A percentile compares a stretch with the other conserved stretches of the same genome.
These are phyloP conservation scores for Diplocarpon mali DNA, from an alignment of 2,329 filamentous ascomycete species.

Conservation along the genomic window DNA sequence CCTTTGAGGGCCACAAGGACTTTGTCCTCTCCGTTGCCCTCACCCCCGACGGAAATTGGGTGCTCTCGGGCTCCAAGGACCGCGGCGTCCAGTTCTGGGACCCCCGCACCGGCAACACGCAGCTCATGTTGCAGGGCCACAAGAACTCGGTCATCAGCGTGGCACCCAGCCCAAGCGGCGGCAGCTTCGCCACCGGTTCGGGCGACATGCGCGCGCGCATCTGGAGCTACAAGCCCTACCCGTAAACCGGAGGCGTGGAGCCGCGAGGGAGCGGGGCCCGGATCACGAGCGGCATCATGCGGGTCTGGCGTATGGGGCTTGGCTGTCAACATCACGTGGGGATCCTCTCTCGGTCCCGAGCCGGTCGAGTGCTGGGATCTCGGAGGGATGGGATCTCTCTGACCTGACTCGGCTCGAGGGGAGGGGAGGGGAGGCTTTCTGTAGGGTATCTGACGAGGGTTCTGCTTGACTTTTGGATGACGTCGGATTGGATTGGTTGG, in stretches of 20 bases:
- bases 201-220: conserved; percentile 97
- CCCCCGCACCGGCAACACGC: conserved; percentile 80
- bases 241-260: background rate
- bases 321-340: no score
- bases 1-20: conserved; percentile 97
- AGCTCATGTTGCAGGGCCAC: conserved; percentile 97
- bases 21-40: conserved; percentile 94
- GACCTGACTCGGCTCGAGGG: no score
- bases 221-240: conserved; percentile 62
- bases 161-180: conserved; percentile 73
- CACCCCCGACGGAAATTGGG: conserved; percentile 89
- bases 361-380: no score
- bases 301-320: no score
- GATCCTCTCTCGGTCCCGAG: no score
- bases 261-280: no score
- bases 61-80: conserved; percentile 95
- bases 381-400: no score
- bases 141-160: conserved; percentile 99
- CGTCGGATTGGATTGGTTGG: no score
- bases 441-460: no score
- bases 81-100: conserved; percentile 99
- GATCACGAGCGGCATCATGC: no score
- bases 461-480: no score
- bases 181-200: conserved; percentile 88
- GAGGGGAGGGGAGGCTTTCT: no score